Evolutionary conservation across 2,329 filamentous ascomycete species (phyloP), one percentile per base, ranked within the genome.

Genomic region (Fusarium bactridioides): DNA sequence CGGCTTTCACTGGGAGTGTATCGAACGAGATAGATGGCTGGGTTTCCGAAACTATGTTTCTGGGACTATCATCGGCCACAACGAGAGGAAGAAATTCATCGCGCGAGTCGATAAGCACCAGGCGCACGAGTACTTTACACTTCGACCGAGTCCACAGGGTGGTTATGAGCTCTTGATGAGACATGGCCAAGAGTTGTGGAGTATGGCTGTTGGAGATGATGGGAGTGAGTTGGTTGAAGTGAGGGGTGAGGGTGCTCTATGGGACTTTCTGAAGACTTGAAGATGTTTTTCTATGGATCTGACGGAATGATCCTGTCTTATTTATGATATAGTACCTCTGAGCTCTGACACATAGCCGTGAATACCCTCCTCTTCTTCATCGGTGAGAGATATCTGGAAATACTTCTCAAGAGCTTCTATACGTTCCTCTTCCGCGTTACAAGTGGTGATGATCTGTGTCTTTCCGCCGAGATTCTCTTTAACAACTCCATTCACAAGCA

Each of bases 371-470:
- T 43, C 53, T 40, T 75, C 74, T 27, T 73, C 79, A 5, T 79
- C 73, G 3, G 76, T 81, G 45, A 90, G 76, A 21, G 78, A 72
- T 63, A 90, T 83, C 7, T 79, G 82, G 74, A 89, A 90, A 73
- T 85, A 83, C 59, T 81, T 82, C 47, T 81, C 80, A 68, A 90
- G 74, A 9, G 84, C 86, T 47, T 74, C 62, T 25, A 87, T 76
- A 13, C 88, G 79, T 47, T 89, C 82, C 10, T 80, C 77, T 72
- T 90, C 88, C 2, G 69, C 84, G 59, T 82, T 76, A n/a, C 87
- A 77, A 10, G 48, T 51, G 7, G 41, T 31, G 21, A 77, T 54
- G 12, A 63, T 40, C 5, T 70, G 33, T 7, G 75, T 74, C 41
- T 47, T 77, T n/a, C 50, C 35, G 7, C 50, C 25, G 10, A 54